phyloP scores from a whole-genome alignment of 2,329 filamentous ascomycete genomes.

The Exophiala oligosperma region DNA sequence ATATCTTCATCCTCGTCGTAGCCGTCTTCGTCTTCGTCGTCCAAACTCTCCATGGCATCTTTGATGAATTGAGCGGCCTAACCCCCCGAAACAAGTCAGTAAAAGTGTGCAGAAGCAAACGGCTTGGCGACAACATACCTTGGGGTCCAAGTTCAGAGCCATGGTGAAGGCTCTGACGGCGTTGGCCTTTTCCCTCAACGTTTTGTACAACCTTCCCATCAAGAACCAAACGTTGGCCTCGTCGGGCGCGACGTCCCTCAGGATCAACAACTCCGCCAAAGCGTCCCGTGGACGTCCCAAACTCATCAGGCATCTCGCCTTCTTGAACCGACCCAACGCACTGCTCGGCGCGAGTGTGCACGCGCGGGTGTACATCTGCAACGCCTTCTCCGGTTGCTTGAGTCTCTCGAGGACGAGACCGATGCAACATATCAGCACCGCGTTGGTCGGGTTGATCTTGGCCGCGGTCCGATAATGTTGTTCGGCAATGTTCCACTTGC shows the following conservation, averaged over 20 bases:
- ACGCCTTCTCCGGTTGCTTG: conserved; percentile 74
- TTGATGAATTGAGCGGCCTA: conserved; percentile 93
- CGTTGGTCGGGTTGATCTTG: conserved; percentile 88
- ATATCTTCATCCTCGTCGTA: conserved; percentile 57
- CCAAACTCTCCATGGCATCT: conserved; percentile 89
- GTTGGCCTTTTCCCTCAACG: conserved; percentile 60
- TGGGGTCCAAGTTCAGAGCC: conserved; percentile 91
- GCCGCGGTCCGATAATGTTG: conserved; percentile 87
- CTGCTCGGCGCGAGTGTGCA: conserved; percentile 78
- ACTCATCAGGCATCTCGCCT: conserved; percentile 81
- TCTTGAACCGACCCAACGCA: conserved; percentile 86
- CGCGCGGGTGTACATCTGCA: conserved; percentile 79
- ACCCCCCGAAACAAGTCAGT: conserved; percentile 18
- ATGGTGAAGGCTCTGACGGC: conserved; percentile 95
- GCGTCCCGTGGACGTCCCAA: conserved; percentile 70
- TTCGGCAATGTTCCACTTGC: conserved; percentile 87
- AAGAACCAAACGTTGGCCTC: conserved; percentile 96
- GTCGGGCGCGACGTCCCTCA: conserved; percentile 89
- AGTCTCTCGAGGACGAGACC: conserved; percentile 87
- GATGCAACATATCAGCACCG: conserved; percentile 88
- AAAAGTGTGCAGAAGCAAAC: background rate
- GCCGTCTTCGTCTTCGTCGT: conserved; percentile 69
- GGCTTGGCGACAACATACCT: conserved; percentile 59
- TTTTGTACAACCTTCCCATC: conserved; percentile 68
- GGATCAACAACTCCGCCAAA: conserved; percentile 76